Evolutionary conservation across 805 yeast genomes (phyloP).

Genomic region (Lachancea mirantina): DNA sequence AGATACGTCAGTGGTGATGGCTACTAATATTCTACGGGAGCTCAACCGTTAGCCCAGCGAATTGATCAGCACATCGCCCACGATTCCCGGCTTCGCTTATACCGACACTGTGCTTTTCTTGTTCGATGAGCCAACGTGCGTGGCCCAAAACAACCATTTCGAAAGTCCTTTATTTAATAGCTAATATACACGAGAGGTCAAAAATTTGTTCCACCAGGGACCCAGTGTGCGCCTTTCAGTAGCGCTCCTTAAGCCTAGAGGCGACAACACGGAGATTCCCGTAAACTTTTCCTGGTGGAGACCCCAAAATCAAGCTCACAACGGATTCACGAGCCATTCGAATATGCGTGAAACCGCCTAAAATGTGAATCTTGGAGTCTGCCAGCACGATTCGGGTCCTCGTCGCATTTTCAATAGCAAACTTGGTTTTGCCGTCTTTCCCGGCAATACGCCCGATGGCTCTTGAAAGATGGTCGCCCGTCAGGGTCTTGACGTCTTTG

Average conservation of each 20-base stretch:
- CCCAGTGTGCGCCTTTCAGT: conserved; percentile 32
- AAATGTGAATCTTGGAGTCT: conserved; percentile 90
- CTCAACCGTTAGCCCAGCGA: too few species aligned
- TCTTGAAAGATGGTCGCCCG: conserved; percentile 94
- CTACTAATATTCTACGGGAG: too few species aligned
- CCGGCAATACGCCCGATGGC: conserved; percentile 99
- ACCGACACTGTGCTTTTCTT: too few species aligned
- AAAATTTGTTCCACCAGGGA: too few species aligned
- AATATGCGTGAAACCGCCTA: conserved; percentile 95
- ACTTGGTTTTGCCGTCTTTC: conserved; percentile 97
- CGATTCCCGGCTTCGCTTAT: too few species aligned
- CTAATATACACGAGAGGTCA: too few species aligned
- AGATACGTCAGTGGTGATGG: too few species aligned
- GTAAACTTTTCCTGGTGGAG: conserved; percentile 97
- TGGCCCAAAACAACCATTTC: too few species aligned
- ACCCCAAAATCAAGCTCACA: conserved; percentile 88
- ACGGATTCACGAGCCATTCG: conserved; percentile 98
- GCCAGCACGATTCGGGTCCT: conserved; percentile 97
- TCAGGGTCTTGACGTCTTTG: conserved; percentile 91
- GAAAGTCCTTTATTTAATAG: too few species aligned
- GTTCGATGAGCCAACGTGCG: too few species aligned
- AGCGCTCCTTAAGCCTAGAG: conserved; percentile 93
- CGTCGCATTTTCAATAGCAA: conserved; percentile 97
- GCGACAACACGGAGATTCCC: conserved; percentile 96
- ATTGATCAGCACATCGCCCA: too few species aligned